These are phyloP conservation scores for Nicotiana obtusifolia DNA, from an alignment of 257 asterid species.

Conservation along the genomic window DNA sequence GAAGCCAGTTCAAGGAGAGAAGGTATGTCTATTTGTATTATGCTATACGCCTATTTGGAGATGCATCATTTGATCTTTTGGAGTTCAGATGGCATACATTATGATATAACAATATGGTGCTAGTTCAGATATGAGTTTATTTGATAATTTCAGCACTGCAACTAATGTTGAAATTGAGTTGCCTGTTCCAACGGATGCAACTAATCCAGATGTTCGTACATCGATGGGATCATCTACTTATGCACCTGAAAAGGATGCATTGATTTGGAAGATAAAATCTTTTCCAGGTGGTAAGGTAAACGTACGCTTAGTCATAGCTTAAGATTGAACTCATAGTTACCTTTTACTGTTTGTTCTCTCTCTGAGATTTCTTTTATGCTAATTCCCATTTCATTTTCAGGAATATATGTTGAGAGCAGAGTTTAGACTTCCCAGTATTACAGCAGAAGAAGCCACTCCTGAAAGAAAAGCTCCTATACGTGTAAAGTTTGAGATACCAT, in stretches of 20 bases:
- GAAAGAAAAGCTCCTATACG: conserved; percentile 97
- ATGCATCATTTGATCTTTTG: conserved; percentile 1
- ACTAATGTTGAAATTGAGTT: conserved; percentile 94
- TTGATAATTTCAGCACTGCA: conserved; percentile 73
- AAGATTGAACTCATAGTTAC: not conserved
- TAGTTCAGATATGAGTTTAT: conserved; percentile 18
- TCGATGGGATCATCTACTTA: conserved; percentile 96
- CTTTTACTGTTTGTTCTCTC: conserved; percentile 7
- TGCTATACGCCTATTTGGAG: not conserved
- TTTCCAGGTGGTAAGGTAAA: conserved; percentile 98
- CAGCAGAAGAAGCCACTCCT: conserved; percentile 75
- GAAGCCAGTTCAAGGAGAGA: conserved; percentile 98
- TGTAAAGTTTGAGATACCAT: conserved; percentile 97
- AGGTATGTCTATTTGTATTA: conserved; percentile 42
- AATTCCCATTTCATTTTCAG: conserved; percentile 29
- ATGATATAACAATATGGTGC: not conserved
- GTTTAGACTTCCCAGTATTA: conserved; percentile 89
- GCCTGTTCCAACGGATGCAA: conserved; percentile 94
- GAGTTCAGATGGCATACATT: conserved; percentile 1
- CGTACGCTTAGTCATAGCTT: not conserved
- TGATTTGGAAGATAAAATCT: conserved; percentile 95
- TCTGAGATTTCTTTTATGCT: not conserved
- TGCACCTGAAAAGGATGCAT: conserved; percentile 92
- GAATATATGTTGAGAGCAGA: conserved; percentile 98
- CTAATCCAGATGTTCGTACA: conserved; percentile 89